phyloP scores from a whole-genome alignment of 163 green algal species.

The Chlamydomonas reinhardtii region DNA sequence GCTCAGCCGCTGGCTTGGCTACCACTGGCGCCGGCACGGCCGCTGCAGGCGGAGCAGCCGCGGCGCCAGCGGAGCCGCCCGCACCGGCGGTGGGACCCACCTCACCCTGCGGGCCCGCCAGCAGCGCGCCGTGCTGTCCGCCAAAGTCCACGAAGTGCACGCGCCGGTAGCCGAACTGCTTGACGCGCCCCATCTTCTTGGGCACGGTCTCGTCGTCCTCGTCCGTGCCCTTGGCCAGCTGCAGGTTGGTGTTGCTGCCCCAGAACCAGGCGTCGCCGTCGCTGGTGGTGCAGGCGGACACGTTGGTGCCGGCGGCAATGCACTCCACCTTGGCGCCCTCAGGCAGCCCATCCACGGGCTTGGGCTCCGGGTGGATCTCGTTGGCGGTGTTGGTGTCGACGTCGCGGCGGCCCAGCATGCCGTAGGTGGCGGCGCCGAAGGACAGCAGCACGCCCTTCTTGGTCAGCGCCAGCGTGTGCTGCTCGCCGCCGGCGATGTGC shows the following conservation, averaged over 20 bases:
- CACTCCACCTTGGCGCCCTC: constrained; percentile 64
- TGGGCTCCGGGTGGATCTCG: constrained; percentile 60
- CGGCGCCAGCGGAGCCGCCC: not conserved
- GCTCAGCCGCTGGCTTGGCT: not conserved
- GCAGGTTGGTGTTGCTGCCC: constrained; percentile 85
- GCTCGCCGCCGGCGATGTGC: constrained; percentile 79
- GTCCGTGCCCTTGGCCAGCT: constrained; percentile 87
- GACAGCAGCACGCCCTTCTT: constrained; percentile 72
- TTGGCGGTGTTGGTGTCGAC: constrained; percentile 39
- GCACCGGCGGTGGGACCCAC: not conserved
- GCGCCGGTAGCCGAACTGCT: constrained; percentile 63
- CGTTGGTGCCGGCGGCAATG: constrained; percentile 65
- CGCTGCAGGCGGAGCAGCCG: not conserved
- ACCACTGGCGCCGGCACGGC: not conserved
- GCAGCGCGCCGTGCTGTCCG: constrained; percentile 82
- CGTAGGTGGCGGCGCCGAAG: constrained; percentile 88
- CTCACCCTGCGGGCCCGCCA: constrained; percentile 59
- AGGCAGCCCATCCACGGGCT: constrained; percentile 67
- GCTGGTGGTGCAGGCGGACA: constrained; percentile 60
- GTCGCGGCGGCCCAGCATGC: constrained; percentile 78
- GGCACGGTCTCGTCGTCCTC: constrained; percentile 62
- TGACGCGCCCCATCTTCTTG: constrained; percentile 47
- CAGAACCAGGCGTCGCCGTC: constrained; percentile 76
- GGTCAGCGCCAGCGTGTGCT: constrained; percentile 88
- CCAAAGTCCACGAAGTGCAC: constrained; percentile 78